A percentile compares a stretch with the other conserved stretches of the same genome.
These are phyloP conservation scores for Fomitopsis serialis DNA, from an alignment of 768 basidiomycete genomes.

Conservation along the genomic window DNA sequence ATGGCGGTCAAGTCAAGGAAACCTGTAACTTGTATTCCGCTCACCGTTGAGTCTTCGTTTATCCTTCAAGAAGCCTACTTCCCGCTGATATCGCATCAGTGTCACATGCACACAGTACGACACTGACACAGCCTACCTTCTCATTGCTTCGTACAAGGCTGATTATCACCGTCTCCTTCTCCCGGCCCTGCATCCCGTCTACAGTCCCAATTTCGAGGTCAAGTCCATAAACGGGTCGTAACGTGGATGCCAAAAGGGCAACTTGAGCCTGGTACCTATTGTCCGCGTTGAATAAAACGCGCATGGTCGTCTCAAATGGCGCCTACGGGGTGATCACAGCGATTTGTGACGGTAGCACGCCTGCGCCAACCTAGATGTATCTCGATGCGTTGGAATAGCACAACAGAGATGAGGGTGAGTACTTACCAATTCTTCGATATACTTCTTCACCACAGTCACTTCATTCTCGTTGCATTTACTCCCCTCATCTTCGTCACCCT, in stretches of 20 bases:
- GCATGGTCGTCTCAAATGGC: neutral
- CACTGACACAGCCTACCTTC: constrained; percentile 35
- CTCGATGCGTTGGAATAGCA: neutral
- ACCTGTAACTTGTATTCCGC: constrained; percentile 7
- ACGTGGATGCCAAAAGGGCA: constrained; percentile 67
- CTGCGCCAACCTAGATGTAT: constrained; percentile 44
- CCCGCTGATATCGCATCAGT: constrained; percentile 45
- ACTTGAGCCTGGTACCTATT: constrained; percentile 92
- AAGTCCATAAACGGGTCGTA: constrained; percentile 64
- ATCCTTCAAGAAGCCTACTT: constrained; percentile 94
- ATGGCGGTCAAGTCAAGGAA: neutral
- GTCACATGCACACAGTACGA: constrained; percentile 1
- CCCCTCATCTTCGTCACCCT: constrained; percentile 80
- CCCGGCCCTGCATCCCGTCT: constrained; percentile 96
- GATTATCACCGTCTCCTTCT: constrained; percentile 91
- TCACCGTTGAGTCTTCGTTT: constrained; percentile 84
- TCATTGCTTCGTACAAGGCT: constrained; percentile 91
- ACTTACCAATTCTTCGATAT: constrained; percentile 76
- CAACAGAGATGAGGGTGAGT: neutral
- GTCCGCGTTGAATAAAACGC: neutral
- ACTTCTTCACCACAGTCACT: constrained; percentile 74
- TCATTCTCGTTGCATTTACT: constrained; percentile 95
- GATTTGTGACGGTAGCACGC: constrained; percentile 66
- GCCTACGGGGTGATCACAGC: constrained; percentile 83
- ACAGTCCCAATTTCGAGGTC: constrained; percentile 89